These are phyloP conservation scores for Phytophthora cactorum DNA, from an alignment of 352 stramenopile species.

Conservation along the genomic window DNA sequence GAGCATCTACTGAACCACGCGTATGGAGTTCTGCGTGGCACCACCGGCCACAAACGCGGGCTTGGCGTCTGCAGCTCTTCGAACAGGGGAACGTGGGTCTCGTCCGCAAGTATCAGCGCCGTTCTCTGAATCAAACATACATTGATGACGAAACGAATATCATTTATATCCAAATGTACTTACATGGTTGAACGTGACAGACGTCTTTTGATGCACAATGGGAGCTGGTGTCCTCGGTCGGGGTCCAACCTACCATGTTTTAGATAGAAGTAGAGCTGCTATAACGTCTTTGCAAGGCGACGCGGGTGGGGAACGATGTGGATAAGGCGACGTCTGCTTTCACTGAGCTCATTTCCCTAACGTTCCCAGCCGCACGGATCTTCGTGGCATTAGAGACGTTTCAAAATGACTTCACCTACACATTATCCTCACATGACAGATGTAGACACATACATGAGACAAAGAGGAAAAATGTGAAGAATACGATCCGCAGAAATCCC, in stretches of 20 bases:
- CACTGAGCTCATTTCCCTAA: not conserved
- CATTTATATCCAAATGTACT: no score
- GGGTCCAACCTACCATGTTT: no score
- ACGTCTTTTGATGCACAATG: no score
- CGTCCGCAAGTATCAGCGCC: conserved; percentile 94
- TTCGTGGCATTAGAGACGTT: not conserved
- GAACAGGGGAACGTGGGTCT: conserved; percentile 98
- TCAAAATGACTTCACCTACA: no score
- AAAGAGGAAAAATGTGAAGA: no score
- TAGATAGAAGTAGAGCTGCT: not conserved
- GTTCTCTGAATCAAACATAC: no score
- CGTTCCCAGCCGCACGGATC: not conserved
- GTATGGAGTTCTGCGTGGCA: conserved; percentile 99
- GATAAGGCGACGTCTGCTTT: not conserved
- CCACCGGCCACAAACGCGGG: conserved; percentile 97
- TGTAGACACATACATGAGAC: no score
- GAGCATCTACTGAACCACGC: conserved; percentile 99
- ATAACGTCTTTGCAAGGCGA: not conserved
- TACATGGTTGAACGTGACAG: no score
- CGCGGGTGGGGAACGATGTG: not conserved
- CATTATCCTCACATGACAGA: no score
- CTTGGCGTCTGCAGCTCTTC: conserved; percentile 92
- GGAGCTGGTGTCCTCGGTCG: no score
- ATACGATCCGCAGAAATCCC: no score
- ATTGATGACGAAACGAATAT: no score